phyloP scores from a whole-genome alignment of 2,329 filamentous ascomycete species.

The Zymoseptoria passerinii region DNA sequence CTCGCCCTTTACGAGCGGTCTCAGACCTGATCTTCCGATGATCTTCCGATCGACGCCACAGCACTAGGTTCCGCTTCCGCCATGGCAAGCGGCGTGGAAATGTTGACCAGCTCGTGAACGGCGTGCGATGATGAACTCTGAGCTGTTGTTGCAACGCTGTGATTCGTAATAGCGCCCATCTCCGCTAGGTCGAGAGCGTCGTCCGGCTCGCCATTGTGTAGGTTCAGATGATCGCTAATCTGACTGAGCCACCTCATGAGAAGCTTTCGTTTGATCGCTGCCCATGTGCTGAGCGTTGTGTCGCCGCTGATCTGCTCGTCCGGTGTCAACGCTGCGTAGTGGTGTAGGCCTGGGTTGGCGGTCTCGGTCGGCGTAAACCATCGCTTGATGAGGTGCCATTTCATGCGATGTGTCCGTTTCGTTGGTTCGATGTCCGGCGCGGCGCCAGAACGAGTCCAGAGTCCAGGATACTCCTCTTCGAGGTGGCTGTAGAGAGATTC shows the following conservation, averaged over 20 bases:
- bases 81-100: slow-evolving; percentile 30
- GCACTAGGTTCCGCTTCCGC: slow-evolving; percentile 30
- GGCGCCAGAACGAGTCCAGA: slow-evolving; percentile 44
- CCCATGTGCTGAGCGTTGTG: slow-evolving; percentile 29
- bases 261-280: slow-evolving; percentile 33
- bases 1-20: slow-evolving; percentile 7
- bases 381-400: slow-evolving; percentile 40
- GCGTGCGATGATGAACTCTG: slow-evolving; percentile 15
- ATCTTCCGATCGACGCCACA: slow-evolving; percentile 4
- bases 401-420: slow-evolving; percentile 33
- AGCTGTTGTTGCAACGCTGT: background rate
- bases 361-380: slow-evolving; percentile 41
- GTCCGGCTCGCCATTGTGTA: background rate
- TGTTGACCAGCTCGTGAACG: slow-evolving; percentile 28
- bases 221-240: slow-evolving; percentile 17
- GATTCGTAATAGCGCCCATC: slow-evolving; percentile 4
- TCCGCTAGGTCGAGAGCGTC: slow-evolving; percentile 9
- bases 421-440: slow-evolving; percentile 34
- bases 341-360: slow-evolving; percentile 22
- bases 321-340: slow-evolving; percentile 22
- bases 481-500: slow-evolving; percentile 44
- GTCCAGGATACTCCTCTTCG: slow-evolving; percentile 35
- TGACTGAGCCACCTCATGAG: slow-evolving; percentile 35
- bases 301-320: slow-evolving; percentile 28
- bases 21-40: slow-evolving; percentile 7